phyloP scores from a whole-genome alignment of 1,284 basidiomycete genomes.

The Melampsora larici-populina region DNA sequence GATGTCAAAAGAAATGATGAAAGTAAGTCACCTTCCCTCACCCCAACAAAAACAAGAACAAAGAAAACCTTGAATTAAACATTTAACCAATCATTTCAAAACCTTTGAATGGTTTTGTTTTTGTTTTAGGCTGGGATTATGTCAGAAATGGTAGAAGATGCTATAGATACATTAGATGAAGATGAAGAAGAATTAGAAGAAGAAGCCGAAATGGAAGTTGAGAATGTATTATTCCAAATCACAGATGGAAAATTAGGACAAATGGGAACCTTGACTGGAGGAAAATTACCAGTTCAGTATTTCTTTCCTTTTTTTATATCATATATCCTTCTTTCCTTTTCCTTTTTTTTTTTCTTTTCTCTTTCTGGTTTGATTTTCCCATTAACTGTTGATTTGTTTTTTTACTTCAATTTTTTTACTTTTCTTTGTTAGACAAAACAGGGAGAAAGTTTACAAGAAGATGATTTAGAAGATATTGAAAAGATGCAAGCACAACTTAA shows the following conservation, averaged over 20 bases:
- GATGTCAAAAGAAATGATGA: slow-evolving; percentile 99
- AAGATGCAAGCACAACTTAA: slow-evolving; percentile 47
- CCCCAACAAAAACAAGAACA: too few relatives aligned
- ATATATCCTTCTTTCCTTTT: not conserved
- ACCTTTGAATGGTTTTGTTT: not conserved
- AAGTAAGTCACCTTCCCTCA: slow-evolving; percentile 59
- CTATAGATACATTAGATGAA: slow-evolving; percentile 54
- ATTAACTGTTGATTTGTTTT: too few relatives aligned
- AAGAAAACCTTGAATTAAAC: too few relatives aligned
- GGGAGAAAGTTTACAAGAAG: slow-evolving; percentile 47
- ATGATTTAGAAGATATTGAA: slow-evolving; percentile 44
- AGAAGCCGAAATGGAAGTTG: slow-evolving; percentile 94
- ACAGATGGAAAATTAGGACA: slow-evolving; percentile 93
- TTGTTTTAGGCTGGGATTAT: slow-evolving; percentile 54
- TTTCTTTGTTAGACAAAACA: slow-evolving; percentile 44
- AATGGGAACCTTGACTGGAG: slow-evolving; percentile 65
- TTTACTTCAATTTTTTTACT: too few relatives aligned
- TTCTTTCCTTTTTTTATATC: not conserved
- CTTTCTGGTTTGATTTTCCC: slow-evolving; percentile 17
- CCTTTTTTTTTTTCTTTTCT: not conserved
- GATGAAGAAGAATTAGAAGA: slow-evolving; percentile 82
- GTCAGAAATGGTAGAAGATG: slow-evolving; percentile 57
- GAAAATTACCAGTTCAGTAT: slow-evolving; percentile 71
- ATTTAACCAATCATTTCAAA: not conserved
- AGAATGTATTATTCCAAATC: slow-evolving; percentile 91